A percentile compares a stretch with the other conserved stretches of the same genome.
These are phyloP conservation scores for Elongisporangium senticosum DNA, from an alignment of 352 stramenopile genomes.

Conservation along the genomic window DNA sequence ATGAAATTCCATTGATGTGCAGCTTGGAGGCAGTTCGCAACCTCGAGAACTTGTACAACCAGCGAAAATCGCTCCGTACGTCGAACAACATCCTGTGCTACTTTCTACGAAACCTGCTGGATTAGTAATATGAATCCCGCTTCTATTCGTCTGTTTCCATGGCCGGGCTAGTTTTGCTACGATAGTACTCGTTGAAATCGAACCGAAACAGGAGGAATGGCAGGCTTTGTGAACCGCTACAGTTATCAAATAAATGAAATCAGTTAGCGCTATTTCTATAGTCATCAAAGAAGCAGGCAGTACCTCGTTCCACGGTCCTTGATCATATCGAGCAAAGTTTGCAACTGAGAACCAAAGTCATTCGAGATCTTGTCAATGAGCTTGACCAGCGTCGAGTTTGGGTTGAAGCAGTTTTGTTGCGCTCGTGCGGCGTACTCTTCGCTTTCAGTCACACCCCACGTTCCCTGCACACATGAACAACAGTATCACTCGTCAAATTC, in stretches of 20 bases:
- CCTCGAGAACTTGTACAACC: conserved; percentile 48
- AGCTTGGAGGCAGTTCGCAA: conserved; percentile 36
- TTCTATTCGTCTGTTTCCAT: conserved; percentile 44
- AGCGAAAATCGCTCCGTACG: conserved; percentile 27
- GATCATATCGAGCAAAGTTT: conserved; percentile 68
- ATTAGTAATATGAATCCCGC: conserved; percentile 11
- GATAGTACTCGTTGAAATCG: conserved; percentile 91
- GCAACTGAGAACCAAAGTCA: conserved; percentile 62
- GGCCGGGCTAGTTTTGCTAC: conserved; percentile 37
- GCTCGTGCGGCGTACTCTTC: conserved; percentile 37
- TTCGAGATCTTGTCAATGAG: conserved; percentile 63
- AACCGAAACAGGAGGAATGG: conserved; percentile 86
- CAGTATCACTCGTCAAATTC: background rate
- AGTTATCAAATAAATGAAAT: conserved; percentile 2
- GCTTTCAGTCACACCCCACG: conserved; percentile 49
- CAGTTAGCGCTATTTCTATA: background rate
- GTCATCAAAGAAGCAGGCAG: conserved; percentile 3
- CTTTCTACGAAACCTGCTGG: conserved; percentile 64
- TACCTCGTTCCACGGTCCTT: conserved; percentile 51
- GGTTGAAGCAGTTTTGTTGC: conserved; percentile 32
- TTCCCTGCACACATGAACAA: conserved; percentile 25
- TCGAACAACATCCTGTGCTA: conserved; percentile 64
- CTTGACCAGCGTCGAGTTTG: conserved; percentile 38
- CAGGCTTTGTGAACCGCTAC: conserved; percentile 62
- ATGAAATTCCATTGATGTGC: conserved; percentile 33